Evolutionary conservation across 164 flowering plant species (phyloP), one percentile per base, ranked within the genome.

Genomic region (Protea cynaroides): DNA sequence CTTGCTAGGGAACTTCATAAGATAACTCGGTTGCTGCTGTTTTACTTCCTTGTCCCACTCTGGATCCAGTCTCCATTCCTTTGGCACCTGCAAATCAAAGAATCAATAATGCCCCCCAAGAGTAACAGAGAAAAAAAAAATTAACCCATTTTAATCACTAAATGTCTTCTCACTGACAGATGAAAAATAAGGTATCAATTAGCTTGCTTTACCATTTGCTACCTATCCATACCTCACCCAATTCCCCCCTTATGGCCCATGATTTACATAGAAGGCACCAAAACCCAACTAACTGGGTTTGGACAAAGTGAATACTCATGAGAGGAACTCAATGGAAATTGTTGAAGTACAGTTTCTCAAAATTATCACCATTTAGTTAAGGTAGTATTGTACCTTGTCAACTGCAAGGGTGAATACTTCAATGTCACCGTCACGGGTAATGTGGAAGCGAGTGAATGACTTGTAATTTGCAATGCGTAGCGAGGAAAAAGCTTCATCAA

Each of bases 401-500:
- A 95, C 88, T 25, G 97, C 99, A 67, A 95, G 94, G 21, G 99
- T 92, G 76, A 72, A 95, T 65, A 95, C 93, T 72, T 95, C 96
- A 69, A 95, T 94, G 76, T 92, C 87, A 7, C 99, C 97, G 18
- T 78, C 76, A 29, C n/a, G 15, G n/a, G 75, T 90, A 64, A 95
- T 86, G 67, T 88, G 91, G 73, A 90, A 95, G 50, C 98, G 90
- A 54, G 97, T 92, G 71, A 92, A 95, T 53, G 98, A 61, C 79
- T 95, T 95, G 84, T 95, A 95, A 74, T 95, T 95, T 58, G 99
- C 98, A 57, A 95, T 92, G 36, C 99, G 82, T 13, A 95, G 92
- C 23, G 99, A 95, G n/a, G 99, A 95, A 82, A 95, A 95, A 51
- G 98, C 99, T 77, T 95, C 99, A 76, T 95, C 99, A 62, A 95